Evolutionary conservation across 2,329 filamentous ascomycete species (phyloP), one percentile per base, ranked within the genome.

Genomic region (Akanthomyces uredinophilus): DNA sequence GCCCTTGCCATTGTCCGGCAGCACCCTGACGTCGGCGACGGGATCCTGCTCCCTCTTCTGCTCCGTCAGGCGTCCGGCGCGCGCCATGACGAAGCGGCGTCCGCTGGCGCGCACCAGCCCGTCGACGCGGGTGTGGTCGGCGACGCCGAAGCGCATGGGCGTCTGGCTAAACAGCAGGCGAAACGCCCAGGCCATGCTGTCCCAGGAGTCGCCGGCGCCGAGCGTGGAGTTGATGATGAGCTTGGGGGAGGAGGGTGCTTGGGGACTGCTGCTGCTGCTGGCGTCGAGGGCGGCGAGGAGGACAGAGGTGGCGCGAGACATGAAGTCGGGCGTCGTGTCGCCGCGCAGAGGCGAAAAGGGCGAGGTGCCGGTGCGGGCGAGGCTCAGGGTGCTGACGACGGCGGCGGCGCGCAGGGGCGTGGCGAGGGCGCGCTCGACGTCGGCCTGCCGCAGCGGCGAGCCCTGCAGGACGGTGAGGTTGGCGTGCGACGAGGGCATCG

Each of bases 141-240:
- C 70, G 32, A 78, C 75, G 52, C 77, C 78, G 35, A 76, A 70
- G 22, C 66, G 71, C 77, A 83, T 82, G 63, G 79, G 77, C 13
- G 64, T 66, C 47, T 79, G 70, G 37, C 69, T 73, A 66, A 85
- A 78, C n/a, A 83, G 63, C 39, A 75, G 61, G 18, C 76, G 73
- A 65, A 83, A 66, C 1, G 77, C 69, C 39, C 72, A 75, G 49
- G 75, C 70, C 62, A 83, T 67, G 55, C 77, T 75, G 0, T 62
- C 29, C 68, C 73, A 79, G 5, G 81, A 83, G 35, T 73, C 69
- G 0, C 78, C 80, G 1, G 78, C 76, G 13, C 83, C 83, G 64
- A 81, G 78, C 1, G 79, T 77, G 14, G 78, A 81, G 70, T 85
- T 77, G 53, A 81, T 72, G 29, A 84, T 74, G 2, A 83, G 66